Evolutionary conservation across 1,284 basidiomycete species (phyloP), one percentile per base, ranked within the genome.

Genomic region (Marasmius fiardii): DNA sequence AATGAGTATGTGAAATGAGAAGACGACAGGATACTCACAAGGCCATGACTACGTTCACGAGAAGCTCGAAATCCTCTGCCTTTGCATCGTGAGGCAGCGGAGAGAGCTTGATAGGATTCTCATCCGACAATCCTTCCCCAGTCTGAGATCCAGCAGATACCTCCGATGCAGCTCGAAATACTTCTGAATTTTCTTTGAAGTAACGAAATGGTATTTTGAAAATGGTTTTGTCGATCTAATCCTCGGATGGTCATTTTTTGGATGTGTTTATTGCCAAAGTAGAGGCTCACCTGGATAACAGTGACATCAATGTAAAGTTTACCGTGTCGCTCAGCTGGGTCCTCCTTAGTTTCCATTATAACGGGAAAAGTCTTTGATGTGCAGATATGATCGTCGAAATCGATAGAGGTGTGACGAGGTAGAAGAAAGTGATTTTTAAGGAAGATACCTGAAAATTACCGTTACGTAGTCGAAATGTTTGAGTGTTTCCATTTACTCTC

Each of bases 201-300:
- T 49, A 49, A 8, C 47, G 47, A 4, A 26, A 49, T n/a, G 47
- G 47, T 18, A 49, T 26, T 20, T n/a, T 49, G 26, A 48, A 48
- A 14, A 49, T 28, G n/a, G 47, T 33, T 5, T 33, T 49, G 3
- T 33, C 47, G 24, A 49, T 26, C 47, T 49, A 20, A 14, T 21
- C 16, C 39, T n/a, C n/a, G 11, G 4, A 23, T 5, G 10, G 20
- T 23, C 20, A 44, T 5, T n/a, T n/a, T n/a, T n/a, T 5, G 24
- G 14, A 44, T 21, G 39, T 2, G 43, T 44, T 20, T 10, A 23
- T 7, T 8, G 24, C 24, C 2, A 11, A 44, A n/a, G n/a, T 21
- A n/a, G 4, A 6, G 16, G 12, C 14, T 8, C 18, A 44, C 43
- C 43, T 23, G 43, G 21, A 44, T 20, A 12, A 44, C 18, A 2